Conservation (phyloP, 768 basidiomycete genomes). For the Tricholoma sp. region DNA sequence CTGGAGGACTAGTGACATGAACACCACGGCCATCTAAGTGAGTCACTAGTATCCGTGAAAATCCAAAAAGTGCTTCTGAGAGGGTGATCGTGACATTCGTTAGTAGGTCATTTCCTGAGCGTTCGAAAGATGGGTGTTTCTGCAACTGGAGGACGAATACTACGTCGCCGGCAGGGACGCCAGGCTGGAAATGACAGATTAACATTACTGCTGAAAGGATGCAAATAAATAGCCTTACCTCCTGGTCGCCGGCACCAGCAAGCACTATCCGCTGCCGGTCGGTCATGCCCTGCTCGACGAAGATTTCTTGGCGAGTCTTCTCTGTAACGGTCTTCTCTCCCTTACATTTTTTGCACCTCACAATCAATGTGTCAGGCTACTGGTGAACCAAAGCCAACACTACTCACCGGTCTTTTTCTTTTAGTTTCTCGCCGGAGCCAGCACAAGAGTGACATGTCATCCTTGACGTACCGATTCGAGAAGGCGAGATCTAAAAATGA, state of each 20-base stretch:
- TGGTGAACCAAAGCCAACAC: background rate
- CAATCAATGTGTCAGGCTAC: background rate
- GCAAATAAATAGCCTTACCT: conserved; percentile 40
- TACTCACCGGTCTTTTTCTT: conserved; percentile 77
- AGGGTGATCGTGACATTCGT: conserved; percentile 81
- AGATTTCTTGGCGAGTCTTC: conserved; percentile 85
- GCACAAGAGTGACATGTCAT: conserved; percentile 63
- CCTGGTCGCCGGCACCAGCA: conserved; percentile 88
- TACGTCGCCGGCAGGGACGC: conserved; percentile 84
- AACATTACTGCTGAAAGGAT: background rate
- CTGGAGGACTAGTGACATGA: conserved; percentile 65
- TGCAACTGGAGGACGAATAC: conserved; percentile 70
- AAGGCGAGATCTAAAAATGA: conserved; percentile 35
- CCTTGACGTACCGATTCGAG: conserved; percentile 45
- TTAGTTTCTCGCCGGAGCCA: conserved; percentile 64
- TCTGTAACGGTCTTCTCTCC: conserved; percentile 80
- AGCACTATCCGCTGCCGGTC: conserved; percentile 83
- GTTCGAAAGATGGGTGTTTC: conserved; percentile 77
- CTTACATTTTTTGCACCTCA: conserved; percentile 94
- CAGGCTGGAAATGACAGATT: conserved; percentile 51
- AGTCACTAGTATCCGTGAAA: conserved; percentile 83
- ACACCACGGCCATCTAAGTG: conserved; percentile 95
- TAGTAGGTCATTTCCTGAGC: conserved; percentile 75
- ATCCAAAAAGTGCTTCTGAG: conserved; percentile 93
- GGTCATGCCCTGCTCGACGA: conserved; percentile 82